phyloP scores from a whole-genome alignment of 2,329 filamentous ascomycete species.

The Dissoconium aciculare region DNA sequence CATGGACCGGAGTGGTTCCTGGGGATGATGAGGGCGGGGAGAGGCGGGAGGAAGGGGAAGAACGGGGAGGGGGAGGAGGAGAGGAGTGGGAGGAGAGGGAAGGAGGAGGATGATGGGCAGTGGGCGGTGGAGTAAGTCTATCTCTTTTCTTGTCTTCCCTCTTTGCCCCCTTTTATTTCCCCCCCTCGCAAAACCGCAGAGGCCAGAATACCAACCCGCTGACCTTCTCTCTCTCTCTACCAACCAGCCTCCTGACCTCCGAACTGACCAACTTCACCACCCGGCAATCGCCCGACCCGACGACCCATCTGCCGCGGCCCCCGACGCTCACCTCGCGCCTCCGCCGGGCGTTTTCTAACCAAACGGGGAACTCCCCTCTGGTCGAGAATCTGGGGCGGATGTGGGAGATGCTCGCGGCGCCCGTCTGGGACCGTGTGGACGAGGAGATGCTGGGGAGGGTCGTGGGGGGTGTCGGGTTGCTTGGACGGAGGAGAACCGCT shows the following conservation, averaged over 20 bases:
- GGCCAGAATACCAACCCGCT: neutral
- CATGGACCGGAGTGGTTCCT: conserved; percentile 20
- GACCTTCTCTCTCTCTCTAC: neutral
- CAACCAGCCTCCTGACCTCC: neutral
- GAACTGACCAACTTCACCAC: conserved; percentile 17
- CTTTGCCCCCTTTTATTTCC: conserved; percentile 2
- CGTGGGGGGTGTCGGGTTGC: conserved; percentile 9
- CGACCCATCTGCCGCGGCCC: conserved; percentile 12
- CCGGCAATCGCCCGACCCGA: conserved; percentile 12
- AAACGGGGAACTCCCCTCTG: conserved; percentile 10
- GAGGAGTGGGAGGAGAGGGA: conserved; percentile 1
- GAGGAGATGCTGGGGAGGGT: conserved; percentile 13
- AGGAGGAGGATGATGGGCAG: conserved; percentile 1
- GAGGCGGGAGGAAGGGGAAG: neutral
- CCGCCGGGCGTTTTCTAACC: conserved; percentile 17
- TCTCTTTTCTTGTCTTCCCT: neutral
- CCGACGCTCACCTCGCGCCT: conserved; percentile 18
- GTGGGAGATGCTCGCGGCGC: conserved; percentile 20
- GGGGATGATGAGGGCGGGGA: conserved; percentile 13
- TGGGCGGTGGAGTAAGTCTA: conserved; percentile 16
- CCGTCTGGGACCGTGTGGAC: conserved; percentile 15
- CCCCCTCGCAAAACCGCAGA: neutral
- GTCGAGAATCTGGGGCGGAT: conserved; percentile 16
- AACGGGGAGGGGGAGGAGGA: neutral
- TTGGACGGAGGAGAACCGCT: too few relatives aligned